phyloP scores from a whole-genome alignment of 352 stramenopile genomes.

The Phytophthora chlamydospora region DNA sequence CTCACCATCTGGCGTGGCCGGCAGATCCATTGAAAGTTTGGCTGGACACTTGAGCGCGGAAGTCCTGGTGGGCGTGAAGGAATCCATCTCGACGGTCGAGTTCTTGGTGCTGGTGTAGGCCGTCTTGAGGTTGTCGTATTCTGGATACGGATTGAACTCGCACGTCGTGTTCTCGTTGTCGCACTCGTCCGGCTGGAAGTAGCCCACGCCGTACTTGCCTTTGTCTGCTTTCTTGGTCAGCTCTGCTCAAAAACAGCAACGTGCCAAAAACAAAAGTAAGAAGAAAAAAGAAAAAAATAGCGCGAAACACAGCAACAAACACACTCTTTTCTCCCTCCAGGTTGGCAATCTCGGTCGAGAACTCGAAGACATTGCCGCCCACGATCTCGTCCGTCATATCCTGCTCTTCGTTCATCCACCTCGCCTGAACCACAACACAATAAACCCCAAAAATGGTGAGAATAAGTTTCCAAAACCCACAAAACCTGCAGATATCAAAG shows the following conservation, averaged over 20 bases:
- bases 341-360: constrained; percentile 76
- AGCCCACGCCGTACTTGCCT: constrained; percentile 67
- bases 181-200: constrained; percentile 68
- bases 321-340: constrained; percentile 46
- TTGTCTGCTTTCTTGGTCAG: constrained; percentile 53
- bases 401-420: constrained; percentile 85
- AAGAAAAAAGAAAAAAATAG: background rate
- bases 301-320: constrained; percentile 9
- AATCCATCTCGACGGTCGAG: constrained; percentile 49
- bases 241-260: constrained; percentile 16
- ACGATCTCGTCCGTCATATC: constrained; percentile 79
- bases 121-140: constrained; percentile 59
- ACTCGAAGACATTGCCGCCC: constrained; percentile 84
- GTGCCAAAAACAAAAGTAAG: too few species aligned
- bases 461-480: constrained; percentile 1
- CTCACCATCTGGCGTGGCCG: constrained; percentile 42
- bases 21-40: constrained; percentile 46
- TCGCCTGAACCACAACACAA: constrained; percentile 43
- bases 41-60: constrained; percentile 46
- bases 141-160: constrained; percentile 60
- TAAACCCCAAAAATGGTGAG: constrained; percentile 1
- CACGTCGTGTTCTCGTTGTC: constrained; percentile 56
- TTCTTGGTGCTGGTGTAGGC: constrained; percentile 54
- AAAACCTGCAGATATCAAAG: background rate
- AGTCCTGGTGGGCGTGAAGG: constrained; percentile 42